A percentile compares a stretch with the other conserved stretches of the same genome.
Conservation (phyloP, 768 basidiomycete species). For the Auricularia heimuer region DNA sequence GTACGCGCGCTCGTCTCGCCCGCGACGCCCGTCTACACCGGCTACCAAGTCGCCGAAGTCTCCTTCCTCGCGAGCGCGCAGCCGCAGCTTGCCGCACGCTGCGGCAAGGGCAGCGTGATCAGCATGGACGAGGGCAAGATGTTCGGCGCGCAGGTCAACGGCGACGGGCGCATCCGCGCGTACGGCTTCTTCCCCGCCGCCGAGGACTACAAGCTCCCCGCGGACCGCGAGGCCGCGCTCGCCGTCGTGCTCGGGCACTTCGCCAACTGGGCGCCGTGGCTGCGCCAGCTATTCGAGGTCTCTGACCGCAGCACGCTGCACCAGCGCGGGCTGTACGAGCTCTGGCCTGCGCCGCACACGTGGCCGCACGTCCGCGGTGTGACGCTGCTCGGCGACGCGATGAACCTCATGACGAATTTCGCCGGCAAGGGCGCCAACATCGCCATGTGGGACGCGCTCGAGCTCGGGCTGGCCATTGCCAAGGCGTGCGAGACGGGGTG, state of each 20-base stretch:
- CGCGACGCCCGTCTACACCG: constrained; percentile 24
- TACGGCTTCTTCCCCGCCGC: constrained; percentile 9
- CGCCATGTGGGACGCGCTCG: constrained; percentile 21
- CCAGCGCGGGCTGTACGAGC: constrained; percentile 4
- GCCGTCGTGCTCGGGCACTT: neutral
- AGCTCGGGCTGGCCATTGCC: constrained; percentile 8
- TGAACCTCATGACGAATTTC: constrained; percentile 29
- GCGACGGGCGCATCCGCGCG: constrained; percentile 17
- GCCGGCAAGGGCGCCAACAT: constrained; percentile 30
- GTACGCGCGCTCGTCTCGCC: constrained; percentile 25
- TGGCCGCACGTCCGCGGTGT: constrained; percentile 8
- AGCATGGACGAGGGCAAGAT: constrained; percentile 17
- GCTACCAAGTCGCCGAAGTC: constrained; percentile 16
- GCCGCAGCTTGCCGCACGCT: constrained; percentile 16
- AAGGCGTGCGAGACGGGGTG: neutral
- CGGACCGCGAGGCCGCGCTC: neutral
- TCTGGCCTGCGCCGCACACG: constrained; percentile 5
- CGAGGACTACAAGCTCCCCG: neutral
- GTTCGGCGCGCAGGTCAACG: constrained; percentile 25
- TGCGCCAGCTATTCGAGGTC: neutral
- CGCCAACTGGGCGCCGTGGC: neutral
- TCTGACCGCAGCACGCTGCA: neutral
- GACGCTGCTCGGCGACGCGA: constrained; percentile 26
- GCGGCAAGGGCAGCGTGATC: constrained; percentile 22
- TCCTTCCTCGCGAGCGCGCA: constrained; percentile 10